A percentile compares a stretch with the other conserved stretches of the same genome.
Evolutionary conservation across 1,284 basidiomycete genomes (phyloP).

Genomic region (Ceratobasidium sp.): DNA sequence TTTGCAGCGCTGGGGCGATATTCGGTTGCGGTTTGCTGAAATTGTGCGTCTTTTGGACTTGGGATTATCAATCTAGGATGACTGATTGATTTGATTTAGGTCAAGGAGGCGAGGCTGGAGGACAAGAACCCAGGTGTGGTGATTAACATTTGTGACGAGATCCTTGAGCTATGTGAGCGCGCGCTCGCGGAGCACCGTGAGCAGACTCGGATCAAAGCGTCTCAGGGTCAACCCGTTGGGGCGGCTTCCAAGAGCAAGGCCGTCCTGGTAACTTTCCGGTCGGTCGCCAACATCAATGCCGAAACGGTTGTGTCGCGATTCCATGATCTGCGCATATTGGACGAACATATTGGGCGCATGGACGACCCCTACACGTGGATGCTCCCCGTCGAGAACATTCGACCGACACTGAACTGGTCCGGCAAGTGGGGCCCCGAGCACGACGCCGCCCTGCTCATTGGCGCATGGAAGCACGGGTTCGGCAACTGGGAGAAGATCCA

Average conservation of each 20-base stretch:
- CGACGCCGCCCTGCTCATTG: conserved; percentile 92
- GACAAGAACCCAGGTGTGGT: conserved; percentile 96
- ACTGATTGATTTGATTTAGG: conserved; percentile 57
- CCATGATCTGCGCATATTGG: conserved; percentile 88
- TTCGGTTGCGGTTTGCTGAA: conserved; percentile 90
- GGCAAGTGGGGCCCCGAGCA: conserved; percentile 93
- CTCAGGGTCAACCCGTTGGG: conserved; percentile 83
- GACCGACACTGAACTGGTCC: conserved; percentile 94
- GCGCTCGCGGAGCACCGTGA: conserved; percentile 86
- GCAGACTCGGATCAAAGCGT: conserved; percentile 74
- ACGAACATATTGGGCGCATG: conserved; percentile 71
- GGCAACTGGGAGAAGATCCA: conserved; percentile 97
- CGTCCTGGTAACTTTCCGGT: conserved; percentile 87
- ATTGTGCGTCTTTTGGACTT: conserved; percentile 67
- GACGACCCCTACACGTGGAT: conserved; percentile 82
- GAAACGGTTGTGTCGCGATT: conserved; percentile 93
- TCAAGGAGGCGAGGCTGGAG: conserved; percentile 88
- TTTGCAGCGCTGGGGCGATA: conserved; percentile 97
- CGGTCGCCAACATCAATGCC: conserved; percentile 94
- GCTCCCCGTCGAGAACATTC: conserved; percentile 90
- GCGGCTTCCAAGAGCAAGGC: conserved; percentile 85
- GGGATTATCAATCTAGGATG: conserved; percentile 37
- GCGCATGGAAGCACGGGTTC: conserved; percentile 93
- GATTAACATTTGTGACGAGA: conserved; percentile 89
- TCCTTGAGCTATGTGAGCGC: conserved; percentile 83